A percentile compares a stretch with the other conserved stretches of the same genome.
These are phyloP conservation scores for Ophiocordyceps unilateralis DNA, from an alignment of 2,329 filamentous ascomycete species.

Conservation along the genomic window DNA sequence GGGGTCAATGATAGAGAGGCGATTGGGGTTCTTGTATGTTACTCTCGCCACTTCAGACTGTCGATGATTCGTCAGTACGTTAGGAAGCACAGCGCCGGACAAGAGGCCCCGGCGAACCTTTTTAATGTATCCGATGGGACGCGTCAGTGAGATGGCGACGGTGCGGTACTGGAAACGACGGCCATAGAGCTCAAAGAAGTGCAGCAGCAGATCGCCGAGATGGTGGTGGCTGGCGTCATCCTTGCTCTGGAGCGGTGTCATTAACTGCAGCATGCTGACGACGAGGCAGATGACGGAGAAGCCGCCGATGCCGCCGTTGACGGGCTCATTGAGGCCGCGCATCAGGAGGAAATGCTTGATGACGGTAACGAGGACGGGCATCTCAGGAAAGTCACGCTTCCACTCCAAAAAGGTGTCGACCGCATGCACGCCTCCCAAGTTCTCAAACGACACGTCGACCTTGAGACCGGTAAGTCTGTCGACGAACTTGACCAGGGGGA, in stretches of 20 bases:
- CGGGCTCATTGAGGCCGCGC: constrained; percentile 80
- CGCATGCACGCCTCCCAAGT: constrained; percentile 62
- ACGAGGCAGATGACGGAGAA: constrained; percentile 91
- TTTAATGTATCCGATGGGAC: constrained; percentile 49
- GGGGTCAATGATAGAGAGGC: constrained; percentile 81
- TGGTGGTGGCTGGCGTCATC: constrained; percentile 44
- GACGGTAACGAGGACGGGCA: constrained; percentile 72
- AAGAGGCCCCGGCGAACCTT: constrained; percentile 40
- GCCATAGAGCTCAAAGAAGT: constrained; percentile 83
- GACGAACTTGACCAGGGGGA: constrained; percentile 83
- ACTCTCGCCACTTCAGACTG: constrained; percentile 27
- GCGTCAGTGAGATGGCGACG: constrained; percentile 59
- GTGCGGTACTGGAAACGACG: constrained; percentile 55
- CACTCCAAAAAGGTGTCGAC: constrained; percentile 66
- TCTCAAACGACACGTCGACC: constrained; percentile 92
- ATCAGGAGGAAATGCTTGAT: constrained; percentile 89
- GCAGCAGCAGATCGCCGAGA: constrained; percentile 64
- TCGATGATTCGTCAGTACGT: background rate
- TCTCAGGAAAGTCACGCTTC: constrained; percentile 63
- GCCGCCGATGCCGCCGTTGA: constrained; percentile 78
- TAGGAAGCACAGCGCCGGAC: background rate
- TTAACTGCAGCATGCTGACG: constrained; percentile 69
- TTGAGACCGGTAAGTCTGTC: constrained; percentile 63
- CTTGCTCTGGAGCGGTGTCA: constrained; percentile 51
- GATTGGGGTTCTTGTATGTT: constrained; percentile 41